Evolutionary conservation across 208 protist genomes (phyloP), one percentile per base, ranked within the genome.

Genomic region (Trichomonas vaginalis): DNA sequence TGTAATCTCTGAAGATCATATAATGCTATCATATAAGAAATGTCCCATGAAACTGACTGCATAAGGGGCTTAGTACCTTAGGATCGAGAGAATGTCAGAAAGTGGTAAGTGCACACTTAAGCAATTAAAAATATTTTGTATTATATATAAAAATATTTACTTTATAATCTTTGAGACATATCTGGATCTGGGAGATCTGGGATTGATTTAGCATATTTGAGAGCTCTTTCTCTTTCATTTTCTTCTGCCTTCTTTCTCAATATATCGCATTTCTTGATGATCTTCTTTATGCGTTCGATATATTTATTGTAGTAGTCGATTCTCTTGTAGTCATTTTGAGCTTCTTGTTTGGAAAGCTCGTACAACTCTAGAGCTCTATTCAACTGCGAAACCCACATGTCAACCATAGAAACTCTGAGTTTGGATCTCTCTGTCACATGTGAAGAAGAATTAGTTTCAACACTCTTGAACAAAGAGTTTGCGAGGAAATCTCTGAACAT

Each of bases 181-280:
- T 70, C n/a, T 27, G 56, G 56, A 6, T 70, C 56, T 4, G 56
- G 56, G 17, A n/a, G 21, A 70, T n/a, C 56, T 27, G 17, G 56
- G n/a, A n/a, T n/a, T 70, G 21, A 32, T 70, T 32, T 8, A n/a
- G 56, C 4, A 27, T 32, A 27, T 27, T 3, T 70, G 2, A n/a
- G 4, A 4, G 56, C 56, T 70, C 56, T 70, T 8, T 8, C 12
- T 70, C 21, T 27, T 47, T 88, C 82, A n/a, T 45, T 12, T 47
- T 47, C 40, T 27, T 47, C 15, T 23, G 82, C 82, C 40, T 47
- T 88, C 0, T 14, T 98, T 99, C 95, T 99, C 98, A 83, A 98
- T 98, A 83, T 99, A 96, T 70, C 98, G 98, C 6, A 99, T 98
- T 49, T 98, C 97, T 12, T 97, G 96, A 17, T 98, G 97, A 35